Evolutionary conservation across 352 stramenopile species (phyloP).

Genomic region (Globisporangium nodosum): DNA sequence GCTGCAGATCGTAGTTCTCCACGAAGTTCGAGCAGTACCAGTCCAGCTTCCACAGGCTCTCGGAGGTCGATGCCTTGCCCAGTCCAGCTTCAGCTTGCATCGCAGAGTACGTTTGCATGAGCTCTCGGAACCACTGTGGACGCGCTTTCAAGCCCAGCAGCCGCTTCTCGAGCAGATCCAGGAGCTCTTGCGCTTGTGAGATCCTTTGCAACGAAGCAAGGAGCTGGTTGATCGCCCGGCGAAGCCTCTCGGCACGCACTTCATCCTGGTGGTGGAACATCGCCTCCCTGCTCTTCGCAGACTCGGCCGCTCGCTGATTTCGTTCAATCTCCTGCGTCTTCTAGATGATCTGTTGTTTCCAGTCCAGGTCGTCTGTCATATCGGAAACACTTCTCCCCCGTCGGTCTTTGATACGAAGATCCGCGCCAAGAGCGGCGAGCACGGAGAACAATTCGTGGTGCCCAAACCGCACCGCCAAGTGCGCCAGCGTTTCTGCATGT

Average conservation of each 20-base stretch:
- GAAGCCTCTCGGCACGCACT: not conserved
- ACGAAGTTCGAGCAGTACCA: not conserved
- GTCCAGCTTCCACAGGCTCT: not conserved
- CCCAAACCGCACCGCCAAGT: constrained; percentile 20
- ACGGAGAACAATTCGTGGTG: constrained; percentile 12
- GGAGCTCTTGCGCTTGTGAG: constrained; percentile 13
- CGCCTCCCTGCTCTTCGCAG: not conserved
- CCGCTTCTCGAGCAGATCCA: constrained; percentile 22
- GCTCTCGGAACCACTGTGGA: not conserved
- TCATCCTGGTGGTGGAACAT: constrained; percentile 3
- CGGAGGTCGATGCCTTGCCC: not conserved
- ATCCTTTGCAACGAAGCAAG: constrained; percentile 14
- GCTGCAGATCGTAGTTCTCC: not conserved
- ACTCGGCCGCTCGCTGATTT: not conserved
- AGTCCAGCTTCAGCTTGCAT: not conserved
- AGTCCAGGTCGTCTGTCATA: constrained; percentile 11
- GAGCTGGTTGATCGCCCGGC: constrained; percentile 3
- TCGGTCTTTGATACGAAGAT: constrained; percentile 18
- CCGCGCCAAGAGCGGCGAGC: constrained; percentile 14
- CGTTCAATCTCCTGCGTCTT: constrained; percentile 3
- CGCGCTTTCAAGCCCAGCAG: constrained; percentile 7
- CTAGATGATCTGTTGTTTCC: constrained; percentile 7
- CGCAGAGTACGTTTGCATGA: not conserved
- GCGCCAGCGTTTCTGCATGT: constrained; percentile 22
- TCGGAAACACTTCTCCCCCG: constrained; percentile 14